These are phyloP conservation scores for Elsinoe australis DNA, from an alignment of 2,329 filamentous ascomycete genomes.

Conservation along the genomic window DNA sequence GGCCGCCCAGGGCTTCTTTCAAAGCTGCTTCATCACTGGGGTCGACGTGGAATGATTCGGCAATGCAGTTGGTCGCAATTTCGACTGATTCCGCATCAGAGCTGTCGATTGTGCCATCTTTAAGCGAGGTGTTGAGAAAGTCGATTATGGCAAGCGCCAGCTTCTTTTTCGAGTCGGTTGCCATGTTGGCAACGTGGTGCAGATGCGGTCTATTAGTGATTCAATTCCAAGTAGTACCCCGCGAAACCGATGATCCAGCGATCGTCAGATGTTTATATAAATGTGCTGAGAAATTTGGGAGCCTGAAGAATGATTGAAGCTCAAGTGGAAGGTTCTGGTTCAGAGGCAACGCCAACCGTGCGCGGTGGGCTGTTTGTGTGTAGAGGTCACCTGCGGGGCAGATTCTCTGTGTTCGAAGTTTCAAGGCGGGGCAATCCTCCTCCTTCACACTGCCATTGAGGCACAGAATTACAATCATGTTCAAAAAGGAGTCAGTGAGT, in stretches of 20 bases:
- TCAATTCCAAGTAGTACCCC: too few relatives aligned
- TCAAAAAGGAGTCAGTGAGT: conserved; percentile 76
- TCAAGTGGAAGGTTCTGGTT: conserved; percentile 7
- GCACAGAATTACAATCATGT: conserved; percentile 53
- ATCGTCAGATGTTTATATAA: too few relatives aligned
- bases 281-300: too few relatives aligned
- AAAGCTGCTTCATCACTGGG: conserved; percentile 66
- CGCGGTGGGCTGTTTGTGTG: neutral
- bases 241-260: too few relatives aligned
- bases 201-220: neutral
- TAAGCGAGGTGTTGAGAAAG: conserved; percentile 76
- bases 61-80: conserved; percentile 87
- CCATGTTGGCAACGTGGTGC: conserved; percentile 23
- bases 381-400: conserved; percentile 11
- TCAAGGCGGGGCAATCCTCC: conserved; percentile 18
- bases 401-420: conserved; percentile 16
- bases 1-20: conserved; percentile 69
- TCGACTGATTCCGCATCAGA: conserved; percentile 94
- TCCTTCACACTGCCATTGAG: conserved; percentile 10
- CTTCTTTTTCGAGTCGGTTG: conserved; percentile 60
- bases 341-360: conserved; percentile 9
- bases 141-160: conserved; percentile 96
- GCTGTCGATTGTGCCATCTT: conserved; percentile 76
- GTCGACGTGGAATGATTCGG: conserved; percentile 92
- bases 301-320: neutral